Base-by-base conservation (phyloP, 202 grass and related monocot genomes). In the Panicum hallii region DNA sequence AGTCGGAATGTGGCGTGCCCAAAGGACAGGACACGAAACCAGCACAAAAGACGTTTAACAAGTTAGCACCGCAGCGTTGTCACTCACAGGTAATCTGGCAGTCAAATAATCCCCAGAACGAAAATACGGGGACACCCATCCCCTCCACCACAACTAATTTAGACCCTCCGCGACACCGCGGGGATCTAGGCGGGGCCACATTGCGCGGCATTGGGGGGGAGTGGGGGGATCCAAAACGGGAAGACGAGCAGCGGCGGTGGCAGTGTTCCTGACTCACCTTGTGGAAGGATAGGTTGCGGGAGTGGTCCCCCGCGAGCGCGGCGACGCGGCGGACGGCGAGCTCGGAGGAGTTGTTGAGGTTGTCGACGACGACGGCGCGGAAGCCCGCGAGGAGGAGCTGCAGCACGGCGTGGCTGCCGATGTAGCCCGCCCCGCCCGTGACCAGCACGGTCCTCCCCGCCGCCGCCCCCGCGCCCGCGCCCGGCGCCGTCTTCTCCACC, bases 371-470 rank as follows among this genome's bases (percentile, higher is more conserved):
- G 57, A 88, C 79, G 70, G 87, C 88, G 88, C 85, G 93, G 84
- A 85, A 92, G 0, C 93, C 90, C 1, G 77, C 72, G 47, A 90
- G 85, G 16, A 95, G 90, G 2, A 95, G 85, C 85, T 95, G 93
- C 74, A 95, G 90, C 75, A 88, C 90, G 66, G 93, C 91, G 90
- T 95, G 93, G 88, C 87, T 94, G 32, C 93, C 93, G 77, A 94
- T 92, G 93, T 92, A 94, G 4, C 93, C 93, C 2, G 93, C 93
- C 22, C 93, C 93, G 5, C 93, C 93, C 13, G 93, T 95, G 2
- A 92, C 93, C 58, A 95, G 82, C 57, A 92, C 87, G 14, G 92
- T 87, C 81, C 77, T 85, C 20, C 23, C 79, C 82, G 32, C 74
- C 2, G 43, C 50, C 46, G 13, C 54, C 7, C 9, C 50, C 20